Conservation (phyloP, 1,284 basidiomycete genomes). For the Thelephora terrestris region DNA sequence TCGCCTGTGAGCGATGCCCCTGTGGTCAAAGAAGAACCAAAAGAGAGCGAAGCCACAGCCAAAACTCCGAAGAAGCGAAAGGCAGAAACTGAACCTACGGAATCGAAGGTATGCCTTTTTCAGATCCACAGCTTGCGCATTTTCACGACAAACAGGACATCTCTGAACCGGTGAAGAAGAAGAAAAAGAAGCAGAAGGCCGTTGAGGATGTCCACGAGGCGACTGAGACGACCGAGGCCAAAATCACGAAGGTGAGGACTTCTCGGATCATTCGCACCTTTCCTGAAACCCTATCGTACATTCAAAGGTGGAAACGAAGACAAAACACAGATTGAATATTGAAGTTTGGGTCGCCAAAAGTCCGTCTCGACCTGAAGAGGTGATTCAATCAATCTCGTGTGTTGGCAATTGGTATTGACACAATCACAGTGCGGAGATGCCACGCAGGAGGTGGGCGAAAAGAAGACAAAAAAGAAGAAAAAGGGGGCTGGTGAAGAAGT, state of each 20-base stretch:
- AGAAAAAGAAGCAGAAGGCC: slow-evolving; percentile 9
- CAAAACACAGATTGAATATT: slow-evolving; percentile 8
- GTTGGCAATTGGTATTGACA: no score
- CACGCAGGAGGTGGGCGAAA: slow-evolving; percentile 6
- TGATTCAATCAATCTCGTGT: background rate
- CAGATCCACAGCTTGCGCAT: background rate
- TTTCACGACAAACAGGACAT: background rate
- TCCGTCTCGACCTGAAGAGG: background rate
- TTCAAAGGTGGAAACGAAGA: slow-evolving; percentile 6
- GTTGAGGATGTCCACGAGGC: slow-evolving; percentile 12
- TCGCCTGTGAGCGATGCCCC: slow-evolving; percentile 25
- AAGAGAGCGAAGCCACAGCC: background rate
- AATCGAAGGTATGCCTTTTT: background rate
- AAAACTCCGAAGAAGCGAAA: background rate
- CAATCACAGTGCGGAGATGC: background rate
- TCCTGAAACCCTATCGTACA: slow-evolving; percentile 3
- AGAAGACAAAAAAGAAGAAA: slow-evolving; percentile 24
- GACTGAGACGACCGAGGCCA: no score
- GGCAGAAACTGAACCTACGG: background rate
- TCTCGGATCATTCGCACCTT: slow-evolving; percentile 1
- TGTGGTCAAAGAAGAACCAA: slow-evolving; percentile 4
- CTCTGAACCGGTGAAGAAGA: slow-evolving; percentile 7
- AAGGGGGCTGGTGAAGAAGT: slow-evolving; percentile 11
- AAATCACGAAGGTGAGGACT: no score
- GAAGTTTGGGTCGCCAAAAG: background rate